Conservation (phyloP, 208 protist genomes). For the Leishmania mexicana region DNA sequence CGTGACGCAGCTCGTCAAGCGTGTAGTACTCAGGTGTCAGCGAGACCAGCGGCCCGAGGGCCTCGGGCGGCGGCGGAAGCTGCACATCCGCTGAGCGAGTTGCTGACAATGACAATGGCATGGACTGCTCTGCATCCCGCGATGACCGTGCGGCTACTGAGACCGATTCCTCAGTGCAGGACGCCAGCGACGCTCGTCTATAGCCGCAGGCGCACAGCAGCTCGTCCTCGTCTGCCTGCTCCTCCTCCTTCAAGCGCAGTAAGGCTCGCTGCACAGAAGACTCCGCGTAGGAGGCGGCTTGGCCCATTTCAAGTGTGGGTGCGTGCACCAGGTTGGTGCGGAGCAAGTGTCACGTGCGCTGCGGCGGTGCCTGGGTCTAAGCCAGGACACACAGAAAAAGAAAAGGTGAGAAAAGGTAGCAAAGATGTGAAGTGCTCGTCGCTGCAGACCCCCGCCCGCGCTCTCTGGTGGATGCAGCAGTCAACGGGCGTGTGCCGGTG, state of each 20-base stretch:
- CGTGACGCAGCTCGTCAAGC: conserved; percentile 54
- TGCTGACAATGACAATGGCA: not conserved
- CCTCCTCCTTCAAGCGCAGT: conserved; percentile 38
- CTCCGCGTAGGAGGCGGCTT: conserved; percentile 58
- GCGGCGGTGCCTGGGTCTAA: not conserved
- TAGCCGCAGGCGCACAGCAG: conserved; percentile 37
- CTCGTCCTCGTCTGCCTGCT: conserved; percentile 39
- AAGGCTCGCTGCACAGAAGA: conserved; percentile 48
- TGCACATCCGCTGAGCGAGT: not conserved
- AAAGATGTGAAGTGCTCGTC: not conserved
- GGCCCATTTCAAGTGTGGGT: conserved; percentile 33
- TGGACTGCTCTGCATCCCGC: not conserved
- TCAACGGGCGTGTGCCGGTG: not conserved
- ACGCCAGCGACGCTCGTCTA: conserved; percentile 1
- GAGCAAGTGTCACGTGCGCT: too few relatives aligned
- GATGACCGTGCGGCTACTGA: not conserved
- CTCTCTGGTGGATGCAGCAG: not conserved
- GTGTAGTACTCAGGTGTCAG: conserved; percentile 52
- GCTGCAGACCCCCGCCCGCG: not conserved
- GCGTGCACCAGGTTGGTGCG: not conserved
- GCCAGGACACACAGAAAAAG: too few relatives aligned
- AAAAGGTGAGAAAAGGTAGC: not conserved
- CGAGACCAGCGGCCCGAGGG: conserved; percentile 36
- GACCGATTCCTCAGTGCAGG: not conserved
- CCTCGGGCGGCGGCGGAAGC: conserved; percentile 23